Evolutionary conservation across 2,329 filamentous ascomycete genomes (phyloP), one percentile per base, ranked within the genome.

Genomic region (Colletotrichum lini): DNA sequence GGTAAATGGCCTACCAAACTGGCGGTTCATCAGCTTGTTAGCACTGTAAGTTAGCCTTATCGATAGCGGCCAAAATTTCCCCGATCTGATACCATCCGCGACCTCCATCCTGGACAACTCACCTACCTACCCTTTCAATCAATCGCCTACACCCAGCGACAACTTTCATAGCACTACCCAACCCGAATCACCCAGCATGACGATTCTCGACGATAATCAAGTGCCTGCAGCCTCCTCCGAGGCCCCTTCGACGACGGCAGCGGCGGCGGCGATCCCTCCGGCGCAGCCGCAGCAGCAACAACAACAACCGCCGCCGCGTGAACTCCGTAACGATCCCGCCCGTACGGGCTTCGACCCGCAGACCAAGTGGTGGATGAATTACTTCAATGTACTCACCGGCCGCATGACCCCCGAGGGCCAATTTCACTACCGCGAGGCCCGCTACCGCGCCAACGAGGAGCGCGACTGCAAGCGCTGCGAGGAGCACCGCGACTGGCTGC

Each of bases 381-480:
- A 95, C 85, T 98, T 97, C 87, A 90, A 90, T 76, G 93, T 95
- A 82, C 85, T 97, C 60, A 90, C 93, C 18, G 93, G 93, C 67
- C 86, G 88, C 77, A 91, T 96, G 84, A 92, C 90, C 21, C 82
- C 84, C 45, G 89, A 92, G 78, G 93, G 93, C 62, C 83, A 88
- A 74, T 89, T 92, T 78, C 89, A 93, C 83, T 98, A 94, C 86
- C 93, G 94, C 79, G 87, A 92, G 79, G 91, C 90, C 80, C 90
- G 91, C 74, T 95, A 97, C 84, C 85, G 88, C 66, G 87, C 90
- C 68, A 91, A 95, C 82, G 94, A 96, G 84, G 89, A 88, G 73
- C 84, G 87, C 40, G 95, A 98, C 87, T 95, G 93, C 86, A 88
- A 87, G 78, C 90, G 90, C 65, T 98, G 94, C 86, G 94, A 98